A percentile compares a stretch with the other conserved stretches of the same genome.
phyloP scores from a whole-genome alignment of 352 stramenopile genomes.

The Globisporangium sylvaticum region DNA sequence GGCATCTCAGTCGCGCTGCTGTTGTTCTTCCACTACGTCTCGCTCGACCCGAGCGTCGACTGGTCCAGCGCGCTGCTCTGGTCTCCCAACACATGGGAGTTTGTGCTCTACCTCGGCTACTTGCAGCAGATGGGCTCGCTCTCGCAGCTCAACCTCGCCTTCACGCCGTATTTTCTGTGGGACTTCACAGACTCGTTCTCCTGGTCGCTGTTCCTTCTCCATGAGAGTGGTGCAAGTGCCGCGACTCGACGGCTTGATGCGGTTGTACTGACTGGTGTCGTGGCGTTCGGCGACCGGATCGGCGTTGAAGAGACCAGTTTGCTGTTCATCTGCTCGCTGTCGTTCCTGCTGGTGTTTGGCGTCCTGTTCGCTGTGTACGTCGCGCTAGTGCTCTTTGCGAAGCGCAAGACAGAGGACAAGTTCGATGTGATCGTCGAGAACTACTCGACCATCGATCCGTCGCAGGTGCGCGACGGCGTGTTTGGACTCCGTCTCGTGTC shows the following conservation, averaged over 20 bases:
- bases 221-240: neutral
- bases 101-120: slow-evolving; percentile 57
- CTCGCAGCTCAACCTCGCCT: slow-evolving; percentile 54
- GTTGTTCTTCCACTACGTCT: slow-evolving; percentile 58
- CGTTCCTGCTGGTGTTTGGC: slow-evolving; percentile 41
- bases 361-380: slow-evolving; percentile 39
- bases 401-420: slow-evolving; percentile 51
- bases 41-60: slow-evolving; percentile 37
- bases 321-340: slow-evolving; percentile 29
- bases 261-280: slow-evolving; percentile 48
- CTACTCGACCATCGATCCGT: slow-evolving; percentile 23
- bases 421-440: slow-evolving; percentile 33
- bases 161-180: slow-evolving; percentile 61
- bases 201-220: slow-evolving; percentile 64
- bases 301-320: slow-evolving; percentile 43
- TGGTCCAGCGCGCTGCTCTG: slow-evolving; percentile 37
- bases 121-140: slow-evolving; percentile 67
- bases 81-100: slow-evolving; percentile 77
- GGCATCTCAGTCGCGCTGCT: slow-evolving; percentile 60
- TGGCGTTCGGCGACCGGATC: slow-evolving; percentile 54
- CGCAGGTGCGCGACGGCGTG: slow-evolving; percentile 12
- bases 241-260: slow-evolving; percentile 40
- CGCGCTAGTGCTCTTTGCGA: slow-evolving; percentile 46
- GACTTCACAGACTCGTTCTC: slow-evolving; percentile 69
- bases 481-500: slow-evolving; percentile 53